These are phyloP conservation scores for Deinandra increscens DNA, from an alignment of 129 eudicot genomes.

Conservation along the genomic window DNA sequence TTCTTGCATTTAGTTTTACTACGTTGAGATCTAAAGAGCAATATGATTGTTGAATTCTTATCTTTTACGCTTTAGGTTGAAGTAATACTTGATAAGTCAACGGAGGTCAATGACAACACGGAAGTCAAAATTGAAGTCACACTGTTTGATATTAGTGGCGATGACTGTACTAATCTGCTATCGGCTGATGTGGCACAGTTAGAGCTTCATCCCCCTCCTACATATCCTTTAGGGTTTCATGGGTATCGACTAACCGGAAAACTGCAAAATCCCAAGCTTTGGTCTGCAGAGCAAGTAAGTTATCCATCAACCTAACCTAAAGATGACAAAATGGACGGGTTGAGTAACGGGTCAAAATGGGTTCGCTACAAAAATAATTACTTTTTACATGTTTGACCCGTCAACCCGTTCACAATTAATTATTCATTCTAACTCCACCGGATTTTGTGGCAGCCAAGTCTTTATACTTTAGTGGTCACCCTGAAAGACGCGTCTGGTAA, in stretches of 20 bases:
- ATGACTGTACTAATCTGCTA: slow-evolving; percentile 41
- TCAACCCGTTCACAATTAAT: background rate
- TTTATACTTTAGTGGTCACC: slow-evolving; percentile 76
- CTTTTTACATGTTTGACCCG: background rate
- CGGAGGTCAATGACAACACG: slow-evolving; percentile 30
- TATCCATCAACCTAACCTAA: background rate
- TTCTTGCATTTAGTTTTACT: background rate
- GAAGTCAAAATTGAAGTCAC: slow-evolving; percentile 73
- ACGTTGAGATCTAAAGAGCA: background rate
- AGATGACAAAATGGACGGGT: background rate
- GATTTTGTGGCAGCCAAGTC: slow-evolving; percentile 71
- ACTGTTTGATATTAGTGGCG: slow-evolving; percentile 55
- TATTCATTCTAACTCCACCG: background rate
- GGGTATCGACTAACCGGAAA: slow-evolving; percentile 66
- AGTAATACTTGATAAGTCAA: slow-evolving; percentile 66
- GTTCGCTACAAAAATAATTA: background rate
- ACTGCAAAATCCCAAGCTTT: slow-evolving; percentile 72
- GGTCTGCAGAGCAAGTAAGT: slow-evolving; percentile 89
- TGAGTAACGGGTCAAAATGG: background rate
- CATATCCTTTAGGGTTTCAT: slow-evolving; percentile 50
- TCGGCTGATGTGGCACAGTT: slow-evolving; percentile 56
- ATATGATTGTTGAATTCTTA: slow-evolving; percentile 8
- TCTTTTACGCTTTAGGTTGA: slow-evolving; percentile 58
- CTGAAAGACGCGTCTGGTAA: slow-evolving; percentile 80
- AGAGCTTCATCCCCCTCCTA: slow-evolving; percentile 45